A percentile compares a stretch with the other conserved stretches of the same genome.
phyloP scores from a whole-genome alignment of 129 eudicot species.

The Pittosporum tobira region DNA sequence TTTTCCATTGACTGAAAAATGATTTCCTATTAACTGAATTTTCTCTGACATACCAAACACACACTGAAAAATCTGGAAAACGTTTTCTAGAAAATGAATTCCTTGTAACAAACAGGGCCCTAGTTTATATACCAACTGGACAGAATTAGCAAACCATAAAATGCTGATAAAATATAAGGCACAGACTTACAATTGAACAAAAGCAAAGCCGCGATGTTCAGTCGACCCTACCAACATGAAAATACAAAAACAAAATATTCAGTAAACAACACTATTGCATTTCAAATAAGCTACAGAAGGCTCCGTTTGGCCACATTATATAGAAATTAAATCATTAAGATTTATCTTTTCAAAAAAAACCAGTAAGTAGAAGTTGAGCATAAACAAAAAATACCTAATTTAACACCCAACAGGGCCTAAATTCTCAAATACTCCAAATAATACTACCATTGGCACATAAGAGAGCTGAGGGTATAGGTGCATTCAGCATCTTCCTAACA shows the following conservation, averaged over 20 bases:
- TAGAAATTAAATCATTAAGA: neutral
- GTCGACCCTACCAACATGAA: conserved; percentile 44
- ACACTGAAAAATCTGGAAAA: too few species aligned
- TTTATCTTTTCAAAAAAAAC: neutral
- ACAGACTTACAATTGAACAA: conserved; percentile 87
- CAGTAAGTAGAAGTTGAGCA: neutral
- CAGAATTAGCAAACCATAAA: neutral
- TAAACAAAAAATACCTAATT: neutral
- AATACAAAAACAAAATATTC: conserved; percentile 9
- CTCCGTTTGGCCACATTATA: neutral
- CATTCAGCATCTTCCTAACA: neutral
- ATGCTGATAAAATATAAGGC: neutral
- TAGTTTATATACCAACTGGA: too few species aligned
- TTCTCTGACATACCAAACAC: too few species aligned
- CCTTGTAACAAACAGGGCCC: too few species aligned
- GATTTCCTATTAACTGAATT: too few species aligned
- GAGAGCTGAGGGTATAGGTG: too few species aligned
- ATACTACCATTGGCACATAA: too few species aligned
- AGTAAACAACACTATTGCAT: conserved; percentile 3
- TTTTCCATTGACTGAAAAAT: too few species aligned
- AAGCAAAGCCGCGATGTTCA: conserved; percentile 80
- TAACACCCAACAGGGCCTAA: too few species aligned
- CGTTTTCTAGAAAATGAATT: too few species aligned
- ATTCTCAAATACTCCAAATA: too few species aligned
- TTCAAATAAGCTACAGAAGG: conserved; percentile 8